Evolutionary conservation across 192 early-diverging fungal species (phyloP).

Genomic region (Coemansia sp.): DNA sequence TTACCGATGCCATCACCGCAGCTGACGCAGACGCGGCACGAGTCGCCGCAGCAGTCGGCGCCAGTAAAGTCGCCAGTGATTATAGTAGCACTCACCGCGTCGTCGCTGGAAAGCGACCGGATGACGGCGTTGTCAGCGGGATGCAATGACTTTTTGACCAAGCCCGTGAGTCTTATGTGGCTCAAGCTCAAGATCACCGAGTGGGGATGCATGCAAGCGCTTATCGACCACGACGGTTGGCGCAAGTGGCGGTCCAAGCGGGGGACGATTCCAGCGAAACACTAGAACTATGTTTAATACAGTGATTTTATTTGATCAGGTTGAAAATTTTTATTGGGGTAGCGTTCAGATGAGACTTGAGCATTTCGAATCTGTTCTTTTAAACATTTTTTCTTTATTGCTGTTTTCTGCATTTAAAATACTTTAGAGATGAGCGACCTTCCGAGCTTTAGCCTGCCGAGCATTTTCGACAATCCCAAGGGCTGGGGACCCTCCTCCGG

Average conservation of each 20-base stretch:
- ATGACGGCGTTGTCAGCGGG: constrained; percentile 78
- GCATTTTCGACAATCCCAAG: constrained; percentile 74
- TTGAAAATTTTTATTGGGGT: background rate
- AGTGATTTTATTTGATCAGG: background rate
- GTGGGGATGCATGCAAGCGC: constrained; percentile 91
- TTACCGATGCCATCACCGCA: constrained; percentile 12
- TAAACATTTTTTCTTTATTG: background rate
- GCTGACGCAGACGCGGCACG: constrained; percentile 11
- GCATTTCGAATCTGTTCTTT: background rate
- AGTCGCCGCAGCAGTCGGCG: constrained; percentile 28
- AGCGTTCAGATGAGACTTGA: background rate
- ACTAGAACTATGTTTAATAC: too few species aligned
- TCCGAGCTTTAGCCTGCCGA: constrained; percentile 73
- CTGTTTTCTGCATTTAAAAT: background rate
- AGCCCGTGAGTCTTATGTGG: constrained; percentile 82
- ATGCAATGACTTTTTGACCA: constrained; percentile 89
- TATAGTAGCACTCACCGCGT: constrained; percentile 86
- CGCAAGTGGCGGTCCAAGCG: constrained; percentile 40
- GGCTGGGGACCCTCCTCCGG: constrained; percentile 84
- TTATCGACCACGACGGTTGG: constrained; percentile 78
- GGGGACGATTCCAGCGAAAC: background rate
- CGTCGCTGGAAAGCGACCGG: constrained; percentile 65
- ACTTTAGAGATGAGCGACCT: constrained; percentile 37
- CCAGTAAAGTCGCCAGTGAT: constrained; percentile 68
- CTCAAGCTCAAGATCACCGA: constrained; percentile 84